Evolutionary conservation across 202 grass and related monocot species (phyloP), one percentile per base, ranked within the genome.

Genomic region (Setaria italica): DNA sequence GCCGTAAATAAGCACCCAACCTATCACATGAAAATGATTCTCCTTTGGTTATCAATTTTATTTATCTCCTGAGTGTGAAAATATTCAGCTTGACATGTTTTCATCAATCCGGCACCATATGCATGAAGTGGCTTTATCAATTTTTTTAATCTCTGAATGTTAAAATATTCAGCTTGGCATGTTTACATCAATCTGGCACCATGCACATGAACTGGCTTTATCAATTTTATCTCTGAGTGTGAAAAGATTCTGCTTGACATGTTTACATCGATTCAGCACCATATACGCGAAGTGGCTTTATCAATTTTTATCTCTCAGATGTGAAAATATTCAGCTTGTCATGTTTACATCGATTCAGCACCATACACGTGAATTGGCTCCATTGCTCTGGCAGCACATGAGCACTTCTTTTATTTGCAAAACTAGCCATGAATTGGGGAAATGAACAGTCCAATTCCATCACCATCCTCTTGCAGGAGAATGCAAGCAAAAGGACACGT

Each of bases 321-420:
- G 39, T 41, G 39, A 77, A 63, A 43, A 54, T 2, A 25, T 51
- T 53, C 70, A 64, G 43, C 45, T 67, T 59, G n/a, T 54, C 21
- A 80, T 45, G 49, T 35, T 62, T 59, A 41, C 55, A 73, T 29
- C 25, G 51, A 50, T 81, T 49, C 8, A 39, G 56, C 46, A 67
- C 59, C 20, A 45, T 67, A 51, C 2, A 72, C 45, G 35, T 32
- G 16, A 67, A 37, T 6, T 21, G 32, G n/a, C 9, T 76, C 73
- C 13, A 55, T 66, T 43, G 5, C 54, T n/a, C 20, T 54, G 15
- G 14, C 20, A 77, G 41, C 25, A 49, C n/a, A 81, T 54, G 73
- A 46, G 4, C 73, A 68, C 37, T 58, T 32, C n/a, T 58, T 51
- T 73, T 89, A 76, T 81, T 74, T 42, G 9, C 60, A 85, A 71